Evolutionary conservation across 2,329 filamentous ascomycete genomes (phyloP).

Genomic region (Apiospora saccharicola): DNA sequence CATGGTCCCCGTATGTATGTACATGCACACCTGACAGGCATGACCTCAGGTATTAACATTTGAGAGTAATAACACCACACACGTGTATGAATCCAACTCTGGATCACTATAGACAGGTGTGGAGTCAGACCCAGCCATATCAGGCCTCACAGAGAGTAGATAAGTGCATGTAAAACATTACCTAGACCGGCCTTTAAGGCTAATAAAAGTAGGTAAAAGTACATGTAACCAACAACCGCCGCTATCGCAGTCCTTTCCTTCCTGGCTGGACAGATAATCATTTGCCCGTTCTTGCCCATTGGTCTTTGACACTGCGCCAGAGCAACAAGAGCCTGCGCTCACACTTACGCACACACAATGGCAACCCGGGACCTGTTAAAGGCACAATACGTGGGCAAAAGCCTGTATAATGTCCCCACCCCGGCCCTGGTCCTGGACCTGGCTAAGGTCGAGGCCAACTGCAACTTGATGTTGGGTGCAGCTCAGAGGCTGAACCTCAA

Average conservation of each 20-base stretch:
- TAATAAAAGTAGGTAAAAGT: conserved; percentile 11
- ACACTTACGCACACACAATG: conserved; percentile 26
- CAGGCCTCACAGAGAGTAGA: background rate
- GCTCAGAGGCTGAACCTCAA: conserved; percentile 64
- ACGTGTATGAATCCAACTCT: conserved; percentile 2
- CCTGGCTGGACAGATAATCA: background rate
- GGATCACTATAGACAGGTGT: conserved; percentile 1
- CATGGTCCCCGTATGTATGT: background rate
- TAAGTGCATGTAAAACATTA: conserved; percentile 2
- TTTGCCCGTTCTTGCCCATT: background rate
- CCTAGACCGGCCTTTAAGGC: background rate
- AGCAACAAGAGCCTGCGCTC: background rate
- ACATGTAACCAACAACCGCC: conserved; percentile 14
- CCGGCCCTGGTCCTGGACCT: conserved; percentile 75
- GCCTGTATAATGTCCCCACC: conserved; percentile 65
- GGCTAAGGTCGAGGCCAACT: conserved; percentile 72
- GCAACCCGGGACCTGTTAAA: conserved; percentile 48
- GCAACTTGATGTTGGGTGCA: conserved; percentile 73
- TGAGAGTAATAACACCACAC: background rate
- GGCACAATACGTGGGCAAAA: conserved; percentile 63
- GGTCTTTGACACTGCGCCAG: background rate
- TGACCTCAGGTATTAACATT: background rate
- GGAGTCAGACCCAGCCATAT: background rate
- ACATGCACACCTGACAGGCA: background rate
- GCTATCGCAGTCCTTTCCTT: conserved; percentile 5